Base-by-base conservation (phyloP, 371 early-diverging fungal species). In the Rhizopus stolonifer region DNA sequence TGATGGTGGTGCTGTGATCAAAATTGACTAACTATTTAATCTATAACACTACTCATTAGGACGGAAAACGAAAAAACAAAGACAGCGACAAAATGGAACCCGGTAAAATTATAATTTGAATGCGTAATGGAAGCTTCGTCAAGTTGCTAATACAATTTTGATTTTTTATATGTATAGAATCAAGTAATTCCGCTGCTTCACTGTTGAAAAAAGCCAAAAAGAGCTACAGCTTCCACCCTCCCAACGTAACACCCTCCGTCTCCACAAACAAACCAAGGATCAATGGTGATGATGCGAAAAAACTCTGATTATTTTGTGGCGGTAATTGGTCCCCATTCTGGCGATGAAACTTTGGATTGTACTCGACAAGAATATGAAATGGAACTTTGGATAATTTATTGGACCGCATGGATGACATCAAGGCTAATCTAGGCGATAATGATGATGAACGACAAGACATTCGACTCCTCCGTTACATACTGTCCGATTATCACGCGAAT, bases 401-500 rank as follows among this genome's bases (percentile, higher is more conserved):
- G 45, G 44, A 52, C 23, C 44, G 33, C 32, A 46, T 53, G 36
- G 36, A 46, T 46, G 19, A 36, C 36, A 46, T 34, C 25, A 40
- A 25, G 38, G 23, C 25, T 26, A 53, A 53, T 46, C 22, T 25
- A 17, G 34, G 33, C 23, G 46, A 53, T 34, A 36, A 24, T 6
- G 46, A 46, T 36, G 54, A 53, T 46, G 46, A 53, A 46, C 45
- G 26, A 45, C 33, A 53, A 26, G 26, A 34, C 3, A 46, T 45
- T 17, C 46, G 45, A 34, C 32, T 42, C 42, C 18, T 42, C 0
- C 10, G 42, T 10, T 19, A 42, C 1, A 46, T 64, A 38, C 43
- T 60, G 13, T 51, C 48, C 23, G 56, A 66, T 49, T 66, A 46
- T 29, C 40, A 58, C 21, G 61, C 58, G 14, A 66, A 53, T 49